Percentiles rank a stretch among this genome's conserved stretches.
phyloP scores from a whole-genome alignment of 495 filamentous ascomycete genomes.

The Daldinia childiae region DNA sequence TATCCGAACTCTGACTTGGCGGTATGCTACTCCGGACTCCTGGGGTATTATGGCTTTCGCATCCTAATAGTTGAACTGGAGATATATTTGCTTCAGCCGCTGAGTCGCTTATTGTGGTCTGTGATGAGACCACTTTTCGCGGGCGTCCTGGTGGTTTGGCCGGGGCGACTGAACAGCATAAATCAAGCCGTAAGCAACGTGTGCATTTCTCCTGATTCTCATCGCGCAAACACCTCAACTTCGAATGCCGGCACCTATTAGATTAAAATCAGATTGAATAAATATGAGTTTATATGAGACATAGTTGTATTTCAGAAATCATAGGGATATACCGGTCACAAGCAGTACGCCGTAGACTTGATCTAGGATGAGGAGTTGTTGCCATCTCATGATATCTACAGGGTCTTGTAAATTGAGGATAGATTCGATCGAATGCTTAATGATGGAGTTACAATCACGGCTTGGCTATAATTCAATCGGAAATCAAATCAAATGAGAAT shows the following conservation, averaged over 20 bases:
- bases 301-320: background rate
- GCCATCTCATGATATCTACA: background rate
- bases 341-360: slow-evolving; percentile 34
- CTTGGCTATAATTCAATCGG: too few species aligned
- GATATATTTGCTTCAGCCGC: background rate
- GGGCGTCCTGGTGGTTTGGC: slow-evolving; percentile 35
- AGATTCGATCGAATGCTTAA: too few species aligned
- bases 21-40: background rate
- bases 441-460: too few species aligned
- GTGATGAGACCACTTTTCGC: slow-evolving; percentile 14
- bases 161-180: slow-evolving; percentile 33
- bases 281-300: background rate
- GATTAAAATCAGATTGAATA: too few species aligned
- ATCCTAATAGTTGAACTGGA: background rate
- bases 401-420: background rate
- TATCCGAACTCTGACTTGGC: background rate
- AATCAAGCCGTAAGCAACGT: slow-evolving; percentile 33
- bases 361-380: slow-evolving; percentile 23
- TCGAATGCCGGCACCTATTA: slow-evolving; percentile 31
- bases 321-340: slow-evolving; percentile 32
- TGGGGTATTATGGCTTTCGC: background rate
- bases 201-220: slow-evolving; percentile 30
- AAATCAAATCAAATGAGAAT: too few species aligned
- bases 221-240: slow-evolving; percentile 32
- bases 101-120: background rate